A percentile compares a stretch with the other conserved stretches of the same genome.
Conservation (phyloP, 129 eudicot genomes). For the Rutidosis leptorrhynchoides region DNA sequence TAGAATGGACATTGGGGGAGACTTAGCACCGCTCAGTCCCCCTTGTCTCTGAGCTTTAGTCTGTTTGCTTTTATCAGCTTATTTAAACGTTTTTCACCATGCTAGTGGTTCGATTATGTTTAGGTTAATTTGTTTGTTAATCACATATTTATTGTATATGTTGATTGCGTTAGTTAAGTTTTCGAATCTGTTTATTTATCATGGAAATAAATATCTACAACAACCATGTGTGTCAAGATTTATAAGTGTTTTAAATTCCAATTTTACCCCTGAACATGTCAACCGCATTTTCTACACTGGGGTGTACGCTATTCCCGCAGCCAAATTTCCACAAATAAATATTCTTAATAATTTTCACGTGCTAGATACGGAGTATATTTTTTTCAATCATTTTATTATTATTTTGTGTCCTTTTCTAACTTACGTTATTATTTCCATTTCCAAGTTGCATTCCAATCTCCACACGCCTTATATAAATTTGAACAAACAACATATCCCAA, state of each 20-base stretch:
- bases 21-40: too few relatives aligned
- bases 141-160: too few relatives aligned
- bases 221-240: conserved; percentile 22
- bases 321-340: conserved; percentile 31
- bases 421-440: conserved; percentile 7
- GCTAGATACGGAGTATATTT: conserved; percentile 26
- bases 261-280: conserved; percentile 23
- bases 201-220: conserved; percentile 6
- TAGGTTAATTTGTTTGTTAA: too few relatives aligned
- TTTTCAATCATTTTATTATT: neutral
- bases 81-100: too few relatives aligned
- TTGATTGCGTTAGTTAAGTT: too few relatives aligned
- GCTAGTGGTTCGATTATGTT: too few relatives aligned
- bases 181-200: too few relatives aligned
- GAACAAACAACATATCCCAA: conserved; percentile 6
- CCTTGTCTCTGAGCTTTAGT: too few relatives aligned
- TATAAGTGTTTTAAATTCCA: neutral
- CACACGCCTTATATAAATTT: conserved; percentile 33
- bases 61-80: too few relatives aligned
- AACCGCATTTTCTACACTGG: conserved; percentile 49
- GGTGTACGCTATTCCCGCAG: conserved; percentile 37
- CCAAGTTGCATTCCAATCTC: conserved; percentile 29
- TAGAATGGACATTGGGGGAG: too few relatives aligned
- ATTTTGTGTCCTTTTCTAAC: neutral
- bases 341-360: conserved; percentile 46